Evolutionary conservation across 148 eudicot genomes (phyloP), one percentile per base, ranked within the genome.

Genomic region (Cornus kousa): DNA sequence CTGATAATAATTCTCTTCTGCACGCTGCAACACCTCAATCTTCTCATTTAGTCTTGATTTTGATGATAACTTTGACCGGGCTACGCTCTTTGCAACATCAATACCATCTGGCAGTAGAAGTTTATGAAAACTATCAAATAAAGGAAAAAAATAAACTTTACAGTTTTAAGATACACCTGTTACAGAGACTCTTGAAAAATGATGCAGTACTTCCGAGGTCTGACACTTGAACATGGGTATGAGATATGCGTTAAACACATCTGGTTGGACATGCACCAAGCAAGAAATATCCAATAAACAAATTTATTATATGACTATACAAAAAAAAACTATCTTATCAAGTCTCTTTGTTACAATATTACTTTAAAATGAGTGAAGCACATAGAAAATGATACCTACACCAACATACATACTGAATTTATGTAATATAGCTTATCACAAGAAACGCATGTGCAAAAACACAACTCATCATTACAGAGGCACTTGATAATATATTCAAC

Each of bases 1-100:
- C 78, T 77, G 86, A 74, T 93, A 91, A 79, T 91, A 93, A 57
- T 85, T 89, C 80, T 95, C 98, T 91, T 95, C 98, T 65, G 94
- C 96, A 79, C 88, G 91, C 85, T 91, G 86, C 85, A 95, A 82
- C 62, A 89, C 78, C 78, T 87, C 89, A 74, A 95, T 83, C 83
- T 85, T 95, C 79, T 90, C 90, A 85, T 80, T 80, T 70, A 91
- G 16, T 20, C 82, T 87, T 50, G 85, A 80, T 85, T 82, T 86
- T 67, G 90, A 86, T 72, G 84, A 85, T 71, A 85, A 84, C 57
- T 72, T 79, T 77, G 95, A 83, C 22, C 19, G 67, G 23, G 79
- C 70, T 39, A 82, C 59, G 70, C 71, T 86, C 82, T 85, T 85
- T 74, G 78, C 82, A 67, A 35, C 88, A 74, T 91, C 93, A 59